A percentile compares a stretch with the other conserved stretches of the same genome.
These are phyloP conservation scores for Solanum lycopersicoides DNA, from an alignment of 257 asterid genomes.

Conservation along the genomic window DNA sequence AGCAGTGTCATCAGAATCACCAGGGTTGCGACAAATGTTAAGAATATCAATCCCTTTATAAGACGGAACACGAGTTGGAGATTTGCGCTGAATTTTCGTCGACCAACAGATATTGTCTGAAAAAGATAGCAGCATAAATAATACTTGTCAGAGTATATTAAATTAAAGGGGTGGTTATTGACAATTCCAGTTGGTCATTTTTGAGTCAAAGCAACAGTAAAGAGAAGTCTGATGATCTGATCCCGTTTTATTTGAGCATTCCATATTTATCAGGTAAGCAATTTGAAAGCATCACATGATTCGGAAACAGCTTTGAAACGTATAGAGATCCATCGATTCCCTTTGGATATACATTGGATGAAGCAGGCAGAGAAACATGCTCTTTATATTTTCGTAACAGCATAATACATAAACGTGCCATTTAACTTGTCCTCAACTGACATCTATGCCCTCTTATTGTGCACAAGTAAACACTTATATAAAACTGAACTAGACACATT, in stretches of 20 bases:
- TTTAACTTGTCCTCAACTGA: not conserved
- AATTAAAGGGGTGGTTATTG: not conserved
- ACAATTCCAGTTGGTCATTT: not conserved
- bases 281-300: not conserved
- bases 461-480: no score
- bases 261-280: not conserved
- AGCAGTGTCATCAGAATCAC: slow-evolving; percentile 66
- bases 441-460: no score
- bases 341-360: not conserved
- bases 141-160: not conserved
- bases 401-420: not conserved
- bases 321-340: not conserved
- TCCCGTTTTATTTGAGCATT: not conserved
- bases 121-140: not conserved
- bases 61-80: slow-evolving; percentile 91
- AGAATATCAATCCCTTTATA: slow-evolving; percentile 85
- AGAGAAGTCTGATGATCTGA: not conserved
- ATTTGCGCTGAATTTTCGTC: slow-evolving; percentile 84
- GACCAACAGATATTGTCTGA: slow-evolving; percentile 87
- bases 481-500: no score
- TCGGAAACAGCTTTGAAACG: not conserved
- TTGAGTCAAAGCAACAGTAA: not conserved
- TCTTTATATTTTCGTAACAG: not conserved
- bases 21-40: slow-evolving; percentile 68
- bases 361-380: not conserved